Evolutionary conservation across 441 rosid genomes (phyloP).

Genomic region (Corymbia citriodora): DNA sequence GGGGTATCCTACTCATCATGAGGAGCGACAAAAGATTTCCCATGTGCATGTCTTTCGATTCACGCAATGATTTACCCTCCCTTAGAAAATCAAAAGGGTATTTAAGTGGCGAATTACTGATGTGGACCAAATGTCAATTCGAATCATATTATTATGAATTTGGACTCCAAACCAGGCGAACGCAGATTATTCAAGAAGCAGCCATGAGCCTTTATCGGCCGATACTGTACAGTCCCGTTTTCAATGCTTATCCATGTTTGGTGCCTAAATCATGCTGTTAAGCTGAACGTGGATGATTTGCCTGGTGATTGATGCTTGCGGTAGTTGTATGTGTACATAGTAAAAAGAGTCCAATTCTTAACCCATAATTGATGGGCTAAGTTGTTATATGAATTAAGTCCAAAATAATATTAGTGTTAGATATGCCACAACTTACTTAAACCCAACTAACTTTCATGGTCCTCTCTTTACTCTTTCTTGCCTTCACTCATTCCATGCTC

Average conservation of each 20-base stretch:
- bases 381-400: too few relatives aligned
- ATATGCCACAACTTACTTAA: too few relatives aligned
- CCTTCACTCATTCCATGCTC: fast-evolving
- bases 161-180: background rate
- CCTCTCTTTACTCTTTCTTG: too few relatives aligned
- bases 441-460: background rate
- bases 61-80: background rate
- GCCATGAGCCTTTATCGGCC: background rate
- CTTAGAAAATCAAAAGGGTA: background rate
- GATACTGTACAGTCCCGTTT: background rate
- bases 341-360: background rate
- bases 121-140: background rate
- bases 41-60: background rate
- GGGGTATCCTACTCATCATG: background rate
- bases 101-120: background rate
- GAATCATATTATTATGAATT: background rate
- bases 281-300: background rate
- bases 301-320: background rate
- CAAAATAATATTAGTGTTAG: too few relatives aligned
- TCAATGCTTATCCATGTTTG: background rate
- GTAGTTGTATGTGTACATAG: background rate
- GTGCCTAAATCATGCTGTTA: background rate
- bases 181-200: background rate
- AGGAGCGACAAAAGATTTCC: background rate
- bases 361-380: background rate